Percentiles rank a stretch among this genome's conserved stretches.
These are phyloP conservation scores for Termitomyces sp. DNA, from an alignment of 768 basidiomycete genomes.

Conservation along the genomic window DNA sequence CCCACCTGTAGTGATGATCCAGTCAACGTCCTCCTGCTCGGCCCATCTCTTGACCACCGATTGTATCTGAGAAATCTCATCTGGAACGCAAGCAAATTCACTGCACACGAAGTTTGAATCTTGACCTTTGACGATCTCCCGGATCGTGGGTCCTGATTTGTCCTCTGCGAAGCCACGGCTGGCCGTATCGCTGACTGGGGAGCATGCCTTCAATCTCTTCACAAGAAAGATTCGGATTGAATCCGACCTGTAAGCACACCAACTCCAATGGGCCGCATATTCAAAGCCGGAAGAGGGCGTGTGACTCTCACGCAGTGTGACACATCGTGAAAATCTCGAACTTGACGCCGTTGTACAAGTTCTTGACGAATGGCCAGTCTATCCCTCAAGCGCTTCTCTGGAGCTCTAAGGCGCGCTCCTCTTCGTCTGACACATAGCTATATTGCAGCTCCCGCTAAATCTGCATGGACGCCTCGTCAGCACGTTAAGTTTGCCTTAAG, in stretches of 20 bases:
- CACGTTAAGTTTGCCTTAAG: neutral
- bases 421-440: conserved; percentile 5
- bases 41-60: conserved; percentile 41
- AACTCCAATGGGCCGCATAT: conserved; percentile 19
- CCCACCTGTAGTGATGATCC: conserved; percentile 81
- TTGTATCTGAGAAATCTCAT: conserved; percentile 53
- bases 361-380: conserved; percentile 18
- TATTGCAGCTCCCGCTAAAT: neutral
- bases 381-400: conserved; percentile 14
- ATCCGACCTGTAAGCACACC: conserved; percentile 27
- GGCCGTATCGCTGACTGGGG: conserved; percentile 69
- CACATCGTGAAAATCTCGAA: conserved; percentile 5
- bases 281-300: neutral
- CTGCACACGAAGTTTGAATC: conserved; percentile 29
- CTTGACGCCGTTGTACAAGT: neutral
- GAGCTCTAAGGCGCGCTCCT: conserved; percentile 5
- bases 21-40: conserved; percentile 46
- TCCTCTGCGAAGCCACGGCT: conserved; percentile 44
- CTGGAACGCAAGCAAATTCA: conserved; percentile 51
- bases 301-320: conserved; percentile 6
- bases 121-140: conserved; percentile 35
- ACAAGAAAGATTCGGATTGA: neutral
- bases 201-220: conserved; percentile 1
- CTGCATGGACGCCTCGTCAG: conserved; percentile 6
- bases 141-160: conserved; percentile 62